Evolutionary conservation across 1,284 basidiomycete genomes (phyloP).

Genomic region (Ustilago esculenta): DNA sequence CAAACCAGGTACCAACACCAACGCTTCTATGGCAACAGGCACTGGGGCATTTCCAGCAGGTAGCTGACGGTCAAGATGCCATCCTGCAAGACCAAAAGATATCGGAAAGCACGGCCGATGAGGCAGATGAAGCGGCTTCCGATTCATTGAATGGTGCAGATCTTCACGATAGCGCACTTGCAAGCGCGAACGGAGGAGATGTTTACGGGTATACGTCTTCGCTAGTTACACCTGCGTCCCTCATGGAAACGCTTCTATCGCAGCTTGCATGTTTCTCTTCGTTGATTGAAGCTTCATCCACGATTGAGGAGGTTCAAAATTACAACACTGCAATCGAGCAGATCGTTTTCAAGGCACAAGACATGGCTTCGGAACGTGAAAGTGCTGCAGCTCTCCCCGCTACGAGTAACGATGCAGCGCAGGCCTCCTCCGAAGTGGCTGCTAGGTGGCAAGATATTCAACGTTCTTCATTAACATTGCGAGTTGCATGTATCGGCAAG

Average conservation of each 20-base stretch:
- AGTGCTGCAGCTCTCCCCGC: background rate
- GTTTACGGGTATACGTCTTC: conserved; percentile 51
- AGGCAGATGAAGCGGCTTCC: background rate
- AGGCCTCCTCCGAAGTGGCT: conserved; percentile 11
- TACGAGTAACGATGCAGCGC: conserved; percentile 3
- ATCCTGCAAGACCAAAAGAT: conserved; percentile 30
- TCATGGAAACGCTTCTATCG: conserved; percentile 43
- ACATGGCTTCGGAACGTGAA: background rate
- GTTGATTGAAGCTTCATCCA: conserved; percentile 31
- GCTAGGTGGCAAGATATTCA: conserved; percentile 29
- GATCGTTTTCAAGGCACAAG: conserved; percentile 5
- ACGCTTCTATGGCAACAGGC: conserved; percentile 32
- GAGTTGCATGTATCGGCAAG: conserved; percentile 12
- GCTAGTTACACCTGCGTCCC: conserved; percentile 42
- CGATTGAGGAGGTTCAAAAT: conserved; percentile 6
- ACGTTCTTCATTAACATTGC: conserved; percentile 12
- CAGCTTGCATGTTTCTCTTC: conserved; percentile 29
- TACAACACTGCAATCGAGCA: conserved; percentile 8
- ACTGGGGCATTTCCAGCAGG: conserved; percentile 16
- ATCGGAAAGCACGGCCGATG: background rate
- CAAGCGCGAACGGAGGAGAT: background rate
- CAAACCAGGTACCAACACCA: background rate
- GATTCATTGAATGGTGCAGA: background rate
- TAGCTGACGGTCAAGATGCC: conserved; percentile 23
- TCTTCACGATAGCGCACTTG: background rate